Conservation (phyloP, 148 eudicot genomes). For the Silene uniflora region DNA sequence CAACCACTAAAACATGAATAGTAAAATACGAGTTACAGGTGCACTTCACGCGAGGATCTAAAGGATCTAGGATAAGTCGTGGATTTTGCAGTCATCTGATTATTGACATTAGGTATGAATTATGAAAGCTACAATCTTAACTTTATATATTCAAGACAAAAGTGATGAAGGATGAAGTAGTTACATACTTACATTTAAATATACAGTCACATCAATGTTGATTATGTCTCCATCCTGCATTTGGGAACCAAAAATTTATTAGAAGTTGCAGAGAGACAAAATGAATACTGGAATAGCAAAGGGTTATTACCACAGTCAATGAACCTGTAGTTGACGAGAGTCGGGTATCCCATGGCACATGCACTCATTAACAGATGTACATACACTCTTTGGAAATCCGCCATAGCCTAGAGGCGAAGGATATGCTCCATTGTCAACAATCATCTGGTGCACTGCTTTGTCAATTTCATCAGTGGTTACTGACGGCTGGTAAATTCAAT, state of each 20-base stretch:
- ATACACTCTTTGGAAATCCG: conserved; percentile 94
- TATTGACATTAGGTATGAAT: background rate
- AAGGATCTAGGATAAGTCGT: background rate
- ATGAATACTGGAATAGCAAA: conserved; percentile 9
- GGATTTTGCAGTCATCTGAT: background rate
- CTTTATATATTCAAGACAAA: background rate
- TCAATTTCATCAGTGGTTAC: conserved; percentile 96
- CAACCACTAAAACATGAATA: background rate
- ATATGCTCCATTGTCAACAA: conserved; percentile 93
- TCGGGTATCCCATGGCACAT: conserved; percentile 99
- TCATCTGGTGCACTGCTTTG: conserved; percentile 93
- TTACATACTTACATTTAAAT: conserved; percentile 83
- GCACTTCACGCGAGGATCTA: background rate
- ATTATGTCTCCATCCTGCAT: conserved; percentile 97
- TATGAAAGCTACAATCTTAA: background rate
- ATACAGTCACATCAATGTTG: conserved; percentile 96
- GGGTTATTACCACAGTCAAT: conserved; percentile 27
- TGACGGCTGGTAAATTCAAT: conserved; percentile 58
- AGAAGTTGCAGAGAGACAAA: conserved; percentile 18
- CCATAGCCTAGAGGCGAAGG: conserved; percentile 99
- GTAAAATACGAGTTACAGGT: background rate
- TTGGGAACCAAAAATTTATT: conserved; percentile 19
- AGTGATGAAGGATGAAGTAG: conserved; percentile 17
- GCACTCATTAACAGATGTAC: conserved; percentile 96
- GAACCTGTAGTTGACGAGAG: conserved; percentile 93